These are phyloP conservation scores for Phytophthora capsici DNA, from an alignment of 352 stramenopile species.

Conservation along the genomic window DNA sequence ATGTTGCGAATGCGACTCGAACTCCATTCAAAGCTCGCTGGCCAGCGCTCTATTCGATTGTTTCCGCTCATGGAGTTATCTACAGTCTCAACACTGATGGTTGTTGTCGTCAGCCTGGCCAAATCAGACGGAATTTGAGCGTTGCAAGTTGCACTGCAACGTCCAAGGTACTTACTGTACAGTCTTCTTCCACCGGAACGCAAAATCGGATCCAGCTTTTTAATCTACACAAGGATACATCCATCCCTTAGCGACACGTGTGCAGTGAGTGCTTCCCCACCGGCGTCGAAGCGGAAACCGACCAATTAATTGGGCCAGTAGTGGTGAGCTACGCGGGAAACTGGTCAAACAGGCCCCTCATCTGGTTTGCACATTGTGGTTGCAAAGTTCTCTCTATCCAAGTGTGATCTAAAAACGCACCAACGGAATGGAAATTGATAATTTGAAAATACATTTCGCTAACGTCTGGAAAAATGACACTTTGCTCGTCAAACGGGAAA, in stretches of 20 bases:
- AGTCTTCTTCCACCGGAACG: background rate
- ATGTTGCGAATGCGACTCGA: background rate
- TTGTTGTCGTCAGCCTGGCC: slow-evolving; percentile 1
- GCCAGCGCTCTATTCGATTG: too few species aligned
- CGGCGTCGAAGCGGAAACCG: too few species aligned
- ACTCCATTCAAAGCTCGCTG: too few species aligned
- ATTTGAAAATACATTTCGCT: too few species aligned
- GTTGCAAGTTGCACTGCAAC: too few species aligned
- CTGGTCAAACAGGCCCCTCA: background rate
- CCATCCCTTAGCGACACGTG: background rate
- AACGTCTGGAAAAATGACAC: background rate
- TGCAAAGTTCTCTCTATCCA: too few species aligned
- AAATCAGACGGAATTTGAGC: background rate
- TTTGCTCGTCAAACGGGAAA: slow-evolving; percentile 7
- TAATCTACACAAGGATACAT: background rate
- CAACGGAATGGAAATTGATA: background rate
- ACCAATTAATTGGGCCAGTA: background rate
- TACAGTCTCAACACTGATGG: background rate
- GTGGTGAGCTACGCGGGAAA: slow-evolving; percentile 1
- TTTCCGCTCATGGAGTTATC: too few species aligned
- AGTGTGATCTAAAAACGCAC: background rate
- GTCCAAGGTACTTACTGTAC: too few species aligned
- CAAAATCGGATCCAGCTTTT: background rate
- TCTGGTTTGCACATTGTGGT: background rate
- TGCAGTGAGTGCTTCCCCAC: background rate